phyloP scores from a whole-genome alignment of 192 early-diverging fungal genomes.

The Dissophora globulifera region DNA sequence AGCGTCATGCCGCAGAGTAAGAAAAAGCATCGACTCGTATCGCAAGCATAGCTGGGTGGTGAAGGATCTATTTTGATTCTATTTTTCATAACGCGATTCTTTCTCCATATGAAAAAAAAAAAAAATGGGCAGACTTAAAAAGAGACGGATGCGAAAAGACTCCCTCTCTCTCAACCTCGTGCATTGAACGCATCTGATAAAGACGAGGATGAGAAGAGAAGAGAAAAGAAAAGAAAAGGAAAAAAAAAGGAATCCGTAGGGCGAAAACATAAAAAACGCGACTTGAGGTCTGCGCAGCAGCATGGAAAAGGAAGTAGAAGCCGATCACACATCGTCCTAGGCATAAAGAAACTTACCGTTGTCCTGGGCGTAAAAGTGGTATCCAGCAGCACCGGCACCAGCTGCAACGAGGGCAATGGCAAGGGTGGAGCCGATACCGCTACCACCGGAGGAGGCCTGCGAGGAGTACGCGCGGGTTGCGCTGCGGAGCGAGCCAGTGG shows the following conservation, averaged over 20 bases:
- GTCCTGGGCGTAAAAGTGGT: conserved; percentile 30
- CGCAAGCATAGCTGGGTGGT: too few relatives aligned
- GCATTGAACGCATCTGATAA: too few relatives aligned
- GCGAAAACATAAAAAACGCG: too few relatives aligned
- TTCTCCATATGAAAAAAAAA: too few relatives aligned
- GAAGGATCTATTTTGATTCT: background rate
- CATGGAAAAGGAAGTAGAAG: background rate
- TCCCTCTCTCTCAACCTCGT: too few relatives aligned
- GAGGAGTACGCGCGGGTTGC: conserved; percentile 34
- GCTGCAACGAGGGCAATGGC: conserved; percentile 25
- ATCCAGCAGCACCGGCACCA: conserved; percentile 48
- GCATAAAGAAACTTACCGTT: conserved; percentile 45
- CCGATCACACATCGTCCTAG: background rate
- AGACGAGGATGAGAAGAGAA: too few relatives aligned
- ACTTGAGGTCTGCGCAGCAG: conserved; percentile 31
- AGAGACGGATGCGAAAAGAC: too few relatives aligned
- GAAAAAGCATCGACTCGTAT: too few relatives aligned
- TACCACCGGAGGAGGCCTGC: conserved; percentile 14
- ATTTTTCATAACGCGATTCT: background rate
- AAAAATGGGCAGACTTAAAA: too few relatives aligned
- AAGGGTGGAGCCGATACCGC: conserved; percentile 30
- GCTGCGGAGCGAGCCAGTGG: conserved; percentile 22
- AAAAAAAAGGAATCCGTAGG: too few relatives aligned
- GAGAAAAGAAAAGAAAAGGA: too few relatives aligned
- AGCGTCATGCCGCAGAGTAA: conserved; percentile 41